These are phyloP conservation scores for Bipolaris gigantea DNA, from an alignment of 2,329 filamentous ascomycete genomes.

Conservation along the genomic window DNA sequence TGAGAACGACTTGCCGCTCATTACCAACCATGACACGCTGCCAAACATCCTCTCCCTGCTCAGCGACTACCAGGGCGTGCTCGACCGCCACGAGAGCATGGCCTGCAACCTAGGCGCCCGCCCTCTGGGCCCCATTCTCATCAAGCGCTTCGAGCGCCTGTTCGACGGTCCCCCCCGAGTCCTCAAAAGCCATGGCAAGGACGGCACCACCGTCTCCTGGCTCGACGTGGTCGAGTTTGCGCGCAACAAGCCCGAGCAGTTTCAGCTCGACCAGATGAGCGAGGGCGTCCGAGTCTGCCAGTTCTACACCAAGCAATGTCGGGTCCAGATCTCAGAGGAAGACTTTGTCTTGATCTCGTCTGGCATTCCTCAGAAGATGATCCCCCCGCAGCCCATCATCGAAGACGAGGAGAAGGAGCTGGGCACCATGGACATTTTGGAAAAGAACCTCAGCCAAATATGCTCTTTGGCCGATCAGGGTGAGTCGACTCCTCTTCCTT, in stretches of 20 bases:
- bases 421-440: slow-evolving; percentile 79
- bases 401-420: slow-evolving; percentile 87
- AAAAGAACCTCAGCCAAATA: slow-evolving; percentile 74
- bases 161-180: slow-evolving; percentile 79
- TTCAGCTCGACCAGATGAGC: slow-evolving; percentile 68
- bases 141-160: slow-evolving; percentile 82
- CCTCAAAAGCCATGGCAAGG: slow-evolving; percentile 63
- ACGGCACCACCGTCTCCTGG: slow-evolving; percentile 70
- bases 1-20: slow-evolving; percentile 63
- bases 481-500: slow-evolving; percentile 34
- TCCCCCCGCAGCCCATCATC: slow-evolving; percentile 76
- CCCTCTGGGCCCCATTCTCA: slow-evolving; percentile 76
- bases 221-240: slow-evolving; percentile 84
- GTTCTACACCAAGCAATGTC: slow-evolving; percentile 77
- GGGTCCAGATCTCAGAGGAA: slow-evolving; percentile 84
- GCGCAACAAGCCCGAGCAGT: slow-evolving; percentile 76
- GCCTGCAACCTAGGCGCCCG: slow-evolving; percentile 83
- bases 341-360: slow-evolving; percentile 84
- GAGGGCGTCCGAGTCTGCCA: slow-evolving; percentile 75
- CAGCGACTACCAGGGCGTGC: slow-evolving; percentile 79
- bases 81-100: slow-evolving; percentile 83
- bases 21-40: slow-evolving; percentile 69
- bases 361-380: slow-evolving; percentile 79
- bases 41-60: slow-evolving; percentile 72
- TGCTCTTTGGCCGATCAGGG: slow-evolving; percentile 80